A percentile compares a stretch with the other conserved stretches of the same genome.
phyloP scores from a whole-genome alignment of 169 alveolate species.

The Theileria annulata region DNA sequence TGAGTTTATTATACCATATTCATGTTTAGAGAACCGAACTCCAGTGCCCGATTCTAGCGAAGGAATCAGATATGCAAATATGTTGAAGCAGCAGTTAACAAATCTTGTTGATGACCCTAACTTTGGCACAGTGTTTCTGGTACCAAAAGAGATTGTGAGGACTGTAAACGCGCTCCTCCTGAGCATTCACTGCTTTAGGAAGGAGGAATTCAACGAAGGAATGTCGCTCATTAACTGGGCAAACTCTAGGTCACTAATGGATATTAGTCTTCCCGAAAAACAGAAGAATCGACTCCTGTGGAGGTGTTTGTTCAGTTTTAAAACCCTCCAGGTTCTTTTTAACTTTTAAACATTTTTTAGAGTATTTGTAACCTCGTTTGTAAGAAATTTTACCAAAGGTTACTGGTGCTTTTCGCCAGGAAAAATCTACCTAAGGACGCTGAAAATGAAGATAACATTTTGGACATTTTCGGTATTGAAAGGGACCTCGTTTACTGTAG shows the following conservation, averaged over 20 bases:
- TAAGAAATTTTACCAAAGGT: constrained; percentile 37
- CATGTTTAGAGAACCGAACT: neutral
- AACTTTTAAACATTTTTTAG: neutral
- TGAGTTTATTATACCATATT: neutral
- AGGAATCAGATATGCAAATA: constrained; percentile 71
- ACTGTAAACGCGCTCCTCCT: constrained; percentile 68
- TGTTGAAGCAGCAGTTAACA: constrained; percentile 70
- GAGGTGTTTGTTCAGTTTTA: constrained; percentile 63
- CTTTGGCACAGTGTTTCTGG: constrained; percentile 60
- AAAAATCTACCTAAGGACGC: constrained; percentile 1
- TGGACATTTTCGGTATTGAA: constrained; percentile 31
- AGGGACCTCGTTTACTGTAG: constrained; percentile 43
- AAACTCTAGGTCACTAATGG: constrained; percentile 60
- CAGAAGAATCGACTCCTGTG: constrained; percentile 50
- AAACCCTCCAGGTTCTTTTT: constrained; percentile 49
- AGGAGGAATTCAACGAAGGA: constrained; percentile 68
- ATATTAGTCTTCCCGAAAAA: constrained; percentile 28
- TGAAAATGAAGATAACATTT: neutral
- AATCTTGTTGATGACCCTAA: constrained; percentile 56
- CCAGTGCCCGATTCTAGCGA: constrained; percentile 61
- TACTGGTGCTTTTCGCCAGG: constrained; percentile 54
- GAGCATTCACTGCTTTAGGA: constrained; percentile 62
- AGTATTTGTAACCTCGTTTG: constrained; percentile 11
- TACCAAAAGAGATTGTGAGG: constrained; percentile 67
- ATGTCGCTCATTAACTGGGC: constrained; percentile 72